Evolutionary conservation across 2,329 filamentous ascomycete species (phyloP).

Genomic region (Fusarium odoratissimum): DNA sequence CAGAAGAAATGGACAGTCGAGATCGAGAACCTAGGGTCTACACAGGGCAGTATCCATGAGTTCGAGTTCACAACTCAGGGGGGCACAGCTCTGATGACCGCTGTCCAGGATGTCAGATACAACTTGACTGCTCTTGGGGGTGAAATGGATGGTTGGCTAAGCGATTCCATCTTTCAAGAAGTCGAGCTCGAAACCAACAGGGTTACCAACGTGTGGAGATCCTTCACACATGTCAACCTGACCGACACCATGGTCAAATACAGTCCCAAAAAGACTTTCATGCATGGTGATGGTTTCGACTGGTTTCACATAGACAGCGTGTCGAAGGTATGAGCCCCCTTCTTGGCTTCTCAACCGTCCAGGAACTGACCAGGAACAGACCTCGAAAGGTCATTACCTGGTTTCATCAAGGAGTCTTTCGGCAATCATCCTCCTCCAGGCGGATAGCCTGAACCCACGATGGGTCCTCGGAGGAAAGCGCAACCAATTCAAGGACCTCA

Average conservation of each 20-base stretch:
- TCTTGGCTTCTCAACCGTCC: not conserved
- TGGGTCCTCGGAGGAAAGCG: constrained; percentile 52
- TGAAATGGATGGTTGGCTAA: constrained; percentile 37
- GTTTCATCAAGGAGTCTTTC: constrained; percentile 48
- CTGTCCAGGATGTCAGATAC: constrained; percentile 40
- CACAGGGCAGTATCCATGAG: constrained; percentile 38
- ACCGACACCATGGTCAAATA: constrained; percentile 38
- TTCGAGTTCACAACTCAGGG: constrained; percentile 37
- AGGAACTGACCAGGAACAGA: constrained; percentile 24
- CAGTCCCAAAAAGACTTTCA: constrained; percentile 31
- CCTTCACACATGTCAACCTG: constrained; percentile 37
- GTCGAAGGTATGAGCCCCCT: constrained; percentile 33
- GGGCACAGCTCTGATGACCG: constrained; percentile 37
- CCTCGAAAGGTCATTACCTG: constrained; percentile 49
- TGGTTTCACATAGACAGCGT: constrained; percentile 47
- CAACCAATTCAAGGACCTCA: constrained; percentile 50
- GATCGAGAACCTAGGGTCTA: constrained; percentile 22
- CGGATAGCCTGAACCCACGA: constrained; percentile 42
- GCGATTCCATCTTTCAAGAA: constrained; percentile 40
- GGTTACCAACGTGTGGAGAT: constrained; percentile 42
- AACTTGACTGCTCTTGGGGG: constrained; percentile 37
- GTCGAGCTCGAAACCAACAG: constrained; percentile 38
- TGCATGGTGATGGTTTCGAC: constrained; percentile 42
- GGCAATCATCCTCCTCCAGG: constrained; percentile 47
- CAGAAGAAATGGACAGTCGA: constrained; percentile 37